Base-by-base conservation (phyloP, 2,329 filamentous ascomycete genomes). In the Penicillium crustosum region DNA sequence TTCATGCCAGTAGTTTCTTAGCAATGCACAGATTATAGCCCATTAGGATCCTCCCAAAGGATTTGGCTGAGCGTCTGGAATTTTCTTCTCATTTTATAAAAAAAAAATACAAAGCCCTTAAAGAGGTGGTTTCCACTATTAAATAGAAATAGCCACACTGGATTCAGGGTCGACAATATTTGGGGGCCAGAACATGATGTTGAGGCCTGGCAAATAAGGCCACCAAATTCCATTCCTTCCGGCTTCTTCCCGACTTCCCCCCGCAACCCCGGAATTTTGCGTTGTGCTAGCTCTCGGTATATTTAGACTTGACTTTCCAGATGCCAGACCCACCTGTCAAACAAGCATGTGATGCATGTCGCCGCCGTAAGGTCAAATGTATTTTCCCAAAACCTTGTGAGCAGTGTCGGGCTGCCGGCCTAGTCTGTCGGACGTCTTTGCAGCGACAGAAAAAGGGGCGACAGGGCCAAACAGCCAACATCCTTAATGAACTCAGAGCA, bases 341-440 rank as follows among this genome's bases (percentile, higher is more conserved):
- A 9, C 61, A 56, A 33, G 66, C 66, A 36, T 68, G 66, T 56
- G 66, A 68, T 48, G 66, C 62, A 25, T 68, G 66, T 55, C 63
- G 66, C 13, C 65, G 66, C 8, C 63, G 66, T 15, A 68, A 68
- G 31, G 58, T 68, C 41, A 63, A 63, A 56, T 68, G 66, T 39
- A 63, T 57, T 15, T 53, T 51, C 3, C 49, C 56, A 19, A 54
- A 59, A 7, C 66, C 66, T 21, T 68, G 66, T 44, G 54, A 44
- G 25, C 62, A 59, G 43, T 68, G 63, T 52, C 57, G 53, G 38
- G 50, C 55, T 6, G 62, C 61, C 15, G 51, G 49, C n/a, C 52
- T 68, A 8, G 54, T 29, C 17, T 68, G 66, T 42, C 62, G 58
- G 21, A 59, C 61, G 17, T 58, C 64, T 13, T 48, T 54, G 5